phyloP scores from a whole-genome alignment of 2,329 filamentous ascomycete genomes.

The Fusarium torulosum region DNA sequence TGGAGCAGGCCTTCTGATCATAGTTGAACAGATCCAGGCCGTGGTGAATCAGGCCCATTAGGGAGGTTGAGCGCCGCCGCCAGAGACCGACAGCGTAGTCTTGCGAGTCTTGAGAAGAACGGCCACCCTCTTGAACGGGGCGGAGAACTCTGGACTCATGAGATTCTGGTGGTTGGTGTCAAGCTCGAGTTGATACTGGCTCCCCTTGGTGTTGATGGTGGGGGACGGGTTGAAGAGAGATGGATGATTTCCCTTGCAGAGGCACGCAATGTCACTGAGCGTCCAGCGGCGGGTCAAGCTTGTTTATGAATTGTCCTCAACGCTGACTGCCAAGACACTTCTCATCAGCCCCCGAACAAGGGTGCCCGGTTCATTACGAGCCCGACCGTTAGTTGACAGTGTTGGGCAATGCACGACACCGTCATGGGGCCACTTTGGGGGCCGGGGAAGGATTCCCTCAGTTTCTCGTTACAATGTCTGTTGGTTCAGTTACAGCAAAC shows the following conservation, averaged over 20 bases:
- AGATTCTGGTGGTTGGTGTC: constrained; percentile 15
- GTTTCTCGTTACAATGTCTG: constrained; percentile 17
- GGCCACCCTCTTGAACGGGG: constrained; percentile 44
- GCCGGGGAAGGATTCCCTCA: constrained; percentile 7
- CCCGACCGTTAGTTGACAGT: constrained; percentile 1
- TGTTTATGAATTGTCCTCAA: constrained; percentile 33
- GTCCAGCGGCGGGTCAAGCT: constrained; percentile 21
- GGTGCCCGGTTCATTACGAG: constrained; percentile 27
- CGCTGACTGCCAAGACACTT: constrained; percentile 35
- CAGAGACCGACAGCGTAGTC: constrained; percentile 42
- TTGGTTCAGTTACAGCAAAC: constrained; percentile 21
- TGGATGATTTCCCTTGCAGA: not conserved
- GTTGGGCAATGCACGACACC: constrained; percentile 10
- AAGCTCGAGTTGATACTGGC: not conserved
- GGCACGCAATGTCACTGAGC: constrained; percentile 9
- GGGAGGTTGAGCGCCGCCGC: constrained; percentile 44
- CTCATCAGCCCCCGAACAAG: constrained; percentile 23
- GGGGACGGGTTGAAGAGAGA: not conserved
- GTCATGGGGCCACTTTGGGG: constrained; percentile 9
- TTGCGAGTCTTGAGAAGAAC: constrained; percentile 42
- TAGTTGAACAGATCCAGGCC: constrained; percentile 55
- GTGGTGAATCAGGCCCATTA: constrained; percentile 47
- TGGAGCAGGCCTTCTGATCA: constrained; percentile 51
- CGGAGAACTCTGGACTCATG: constrained; percentile 43
- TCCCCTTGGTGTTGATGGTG: constrained; percentile 6